Conservation (phyloP, 495 filamentous ascomycete species). For the Talaromyces adpressus region DNA sequence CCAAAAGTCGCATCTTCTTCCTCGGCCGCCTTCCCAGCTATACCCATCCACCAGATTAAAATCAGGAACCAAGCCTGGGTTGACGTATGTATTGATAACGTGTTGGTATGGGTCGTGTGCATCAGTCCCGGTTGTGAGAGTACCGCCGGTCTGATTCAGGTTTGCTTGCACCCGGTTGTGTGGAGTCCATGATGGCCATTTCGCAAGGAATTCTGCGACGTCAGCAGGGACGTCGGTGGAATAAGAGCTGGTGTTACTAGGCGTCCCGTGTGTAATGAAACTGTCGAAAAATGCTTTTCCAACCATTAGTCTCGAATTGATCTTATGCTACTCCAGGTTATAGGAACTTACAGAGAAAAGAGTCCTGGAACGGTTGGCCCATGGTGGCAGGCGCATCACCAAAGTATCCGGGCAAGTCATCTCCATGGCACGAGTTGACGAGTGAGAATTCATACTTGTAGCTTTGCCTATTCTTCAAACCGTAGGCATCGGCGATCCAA, state of each 20-base stretch:
- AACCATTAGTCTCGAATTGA: neutral
- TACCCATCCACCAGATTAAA: slow-evolving; percentile 42
- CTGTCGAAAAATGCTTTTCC: slow-evolving; percentile 3
- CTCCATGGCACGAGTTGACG: slow-evolving; percentile 48
- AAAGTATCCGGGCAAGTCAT: slow-evolving; percentile 48
- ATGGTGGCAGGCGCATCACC: slow-evolving; percentile 14
- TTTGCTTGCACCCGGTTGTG: slow-evolving; percentile 35
- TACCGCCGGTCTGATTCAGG: slow-evolving; percentile 48
- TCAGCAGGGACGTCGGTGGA: slow-evolving; percentile 2
- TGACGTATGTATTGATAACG: slow-evolving; percentile 10
- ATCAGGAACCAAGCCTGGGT: slow-evolving; percentile 39
- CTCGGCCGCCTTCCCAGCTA: slow-evolving; percentile 52
- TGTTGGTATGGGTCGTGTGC: neutral
- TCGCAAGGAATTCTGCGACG: slow-evolving; percentile 6
- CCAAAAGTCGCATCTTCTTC: slow-evolving; percentile 51
- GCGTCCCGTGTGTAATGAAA: neutral
- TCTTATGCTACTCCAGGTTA: neutral
- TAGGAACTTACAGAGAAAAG: neutral
- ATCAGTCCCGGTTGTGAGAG: slow-evolving; percentile 9
- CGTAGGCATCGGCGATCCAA: slow-evolving; percentile 56
- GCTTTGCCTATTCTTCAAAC: slow-evolving; percentile 21
- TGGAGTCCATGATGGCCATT: slow-evolving; percentile 26
- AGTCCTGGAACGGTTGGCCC: neutral
- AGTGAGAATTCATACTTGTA: slow-evolving; percentile 61
- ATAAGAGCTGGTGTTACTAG: neutral